Conservation (phyloP, 768 basidiomycete species). For the Rhodosporidiobolus sp. region DNA sequence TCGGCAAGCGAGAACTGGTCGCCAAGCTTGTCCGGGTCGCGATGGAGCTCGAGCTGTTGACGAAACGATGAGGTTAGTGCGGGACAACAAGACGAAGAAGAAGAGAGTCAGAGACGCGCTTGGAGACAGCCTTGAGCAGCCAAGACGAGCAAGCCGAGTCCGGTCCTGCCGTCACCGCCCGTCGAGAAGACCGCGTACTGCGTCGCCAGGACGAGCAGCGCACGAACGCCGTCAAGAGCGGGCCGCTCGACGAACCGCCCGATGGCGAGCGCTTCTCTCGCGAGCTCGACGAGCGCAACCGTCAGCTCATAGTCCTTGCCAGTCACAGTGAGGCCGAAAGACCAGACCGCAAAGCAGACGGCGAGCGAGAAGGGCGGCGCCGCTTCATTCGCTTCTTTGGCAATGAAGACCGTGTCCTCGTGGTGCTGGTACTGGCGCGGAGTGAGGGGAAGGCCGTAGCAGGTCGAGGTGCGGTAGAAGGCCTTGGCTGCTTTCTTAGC, state of each 20-base stretch:
- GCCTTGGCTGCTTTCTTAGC: too few species aligned
- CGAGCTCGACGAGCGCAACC: not conserved
- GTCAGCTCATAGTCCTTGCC: too few species aligned
- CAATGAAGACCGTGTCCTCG: not conserved
- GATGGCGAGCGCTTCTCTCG: not conserved
- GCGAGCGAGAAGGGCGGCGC: constrained; percentile 5
- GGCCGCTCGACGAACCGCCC: not conserved
- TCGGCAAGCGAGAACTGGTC: not conserved
- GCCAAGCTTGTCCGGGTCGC: not conserved
- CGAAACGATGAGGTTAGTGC: too few species aligned
- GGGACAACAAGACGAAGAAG: too few species aligned
- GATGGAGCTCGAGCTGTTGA: not conserved
- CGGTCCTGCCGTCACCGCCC: not conserved
- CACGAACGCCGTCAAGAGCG: not conserved
- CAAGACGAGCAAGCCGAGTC: not conserved
- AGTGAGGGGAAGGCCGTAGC: not conserved
- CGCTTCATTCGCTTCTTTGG: not conserved
- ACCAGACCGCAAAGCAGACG: not conserved
- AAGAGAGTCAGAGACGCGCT: too few species aligned
- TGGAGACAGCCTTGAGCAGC: not conserved
- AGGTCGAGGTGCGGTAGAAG: not conserved
- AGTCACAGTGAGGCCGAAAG: too few species aligned
- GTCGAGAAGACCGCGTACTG: not conserved
- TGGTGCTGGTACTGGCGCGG: not conserved
- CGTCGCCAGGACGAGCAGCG: not conserved